These are phyloP conservation scores for Anthoceros angustus DNA, from an alignment of 225 moss, liverwort and hornwort species.

Conservation along the genomic window DNA sequence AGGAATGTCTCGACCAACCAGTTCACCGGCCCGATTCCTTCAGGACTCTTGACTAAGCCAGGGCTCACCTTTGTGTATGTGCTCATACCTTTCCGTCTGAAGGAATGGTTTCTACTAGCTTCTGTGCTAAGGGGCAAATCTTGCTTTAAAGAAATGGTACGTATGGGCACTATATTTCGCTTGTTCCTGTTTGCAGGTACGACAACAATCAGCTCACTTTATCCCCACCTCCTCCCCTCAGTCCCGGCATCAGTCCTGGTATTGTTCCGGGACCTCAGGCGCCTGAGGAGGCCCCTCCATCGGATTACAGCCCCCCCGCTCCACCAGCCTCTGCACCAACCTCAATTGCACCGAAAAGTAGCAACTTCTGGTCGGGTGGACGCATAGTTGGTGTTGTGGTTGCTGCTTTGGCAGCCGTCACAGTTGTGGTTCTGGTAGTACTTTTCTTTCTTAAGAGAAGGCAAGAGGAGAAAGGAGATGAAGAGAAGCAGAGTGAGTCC, in stretches of 20 bases:
- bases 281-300: conserved; percentile 4
- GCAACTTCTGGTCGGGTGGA: conserved; percentile 28
- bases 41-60: not conserved
- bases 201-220: conserved; percentile 32
- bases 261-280: not conserved
- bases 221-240: conserved; percentile 19
- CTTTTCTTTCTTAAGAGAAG: conserved; percentile 20
- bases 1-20: conserved; percentile 25
- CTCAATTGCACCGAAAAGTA: conserved; percentile 7
- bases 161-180: not conserved
- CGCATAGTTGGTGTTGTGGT: conserved; percentile 27
- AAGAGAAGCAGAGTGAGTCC: conserved; percentile 15
- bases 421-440: conserved; percentile 13
- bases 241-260: not conserved
- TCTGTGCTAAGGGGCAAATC: not conserved
- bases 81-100: not conserved
- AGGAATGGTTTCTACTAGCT: not conserved
- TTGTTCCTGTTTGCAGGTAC: not conserved
- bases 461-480: conserved; percentile 18
- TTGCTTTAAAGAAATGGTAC: not conserved
- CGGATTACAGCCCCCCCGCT: conserved; percentile 10
- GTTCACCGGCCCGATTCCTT: not conserved
- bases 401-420: conserved; percentile 15
- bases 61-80: not conserved
- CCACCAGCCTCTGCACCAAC: conserved; percentile 8